Evolutionary conservation across 441 rosid genomes (phyloP).

Genomic region (Gossypium laxum): DNA sequence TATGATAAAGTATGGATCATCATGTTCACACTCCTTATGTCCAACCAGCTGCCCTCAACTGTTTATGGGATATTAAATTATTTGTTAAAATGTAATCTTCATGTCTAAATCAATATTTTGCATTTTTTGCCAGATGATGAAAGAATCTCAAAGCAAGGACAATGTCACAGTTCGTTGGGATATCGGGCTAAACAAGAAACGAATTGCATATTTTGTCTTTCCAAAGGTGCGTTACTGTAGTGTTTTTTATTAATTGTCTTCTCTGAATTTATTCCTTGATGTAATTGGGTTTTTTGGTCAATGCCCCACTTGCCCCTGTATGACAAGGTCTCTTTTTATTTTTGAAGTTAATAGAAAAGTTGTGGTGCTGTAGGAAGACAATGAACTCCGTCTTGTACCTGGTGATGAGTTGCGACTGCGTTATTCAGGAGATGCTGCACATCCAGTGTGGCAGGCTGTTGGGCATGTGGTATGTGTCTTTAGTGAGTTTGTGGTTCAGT

Average conservation of each 20-base stretch:
- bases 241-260: not conserved
- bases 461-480: constrained; percentile 81
- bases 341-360: constrained; percentile 11
- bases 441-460: constrained; percentile 97
- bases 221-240: constrained; percentile 58
- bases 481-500: constrained; percentile 15
- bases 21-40: not conserved
- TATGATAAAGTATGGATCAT: constrained; percentile 70
- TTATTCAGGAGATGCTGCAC: constrained; percentile 92
- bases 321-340: not conserved
- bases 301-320: not conserved
- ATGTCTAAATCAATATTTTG: constrained; percentile 16
- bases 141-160: constrained; percentile 99
- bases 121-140: constrained; percentile 64
- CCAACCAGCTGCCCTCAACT: not conserved
- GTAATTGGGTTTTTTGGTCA: not conserved
- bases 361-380: constrained; percentile 65
- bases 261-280: not conserved
- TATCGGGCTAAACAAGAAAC: constrained; percentile 94
- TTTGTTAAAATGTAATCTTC: not conserved
- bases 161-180: constrained; percentile 94
- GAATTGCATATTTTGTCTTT: constrained; percentile 85
- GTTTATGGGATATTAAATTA: not conserved
- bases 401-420: constrained; percentile 94
- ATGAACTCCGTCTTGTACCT: constrained; percentile 88